Conservation (phyloP, 495 filamentous ascomycete genomes). For the Lasiosphaeria hispida region DNA sequence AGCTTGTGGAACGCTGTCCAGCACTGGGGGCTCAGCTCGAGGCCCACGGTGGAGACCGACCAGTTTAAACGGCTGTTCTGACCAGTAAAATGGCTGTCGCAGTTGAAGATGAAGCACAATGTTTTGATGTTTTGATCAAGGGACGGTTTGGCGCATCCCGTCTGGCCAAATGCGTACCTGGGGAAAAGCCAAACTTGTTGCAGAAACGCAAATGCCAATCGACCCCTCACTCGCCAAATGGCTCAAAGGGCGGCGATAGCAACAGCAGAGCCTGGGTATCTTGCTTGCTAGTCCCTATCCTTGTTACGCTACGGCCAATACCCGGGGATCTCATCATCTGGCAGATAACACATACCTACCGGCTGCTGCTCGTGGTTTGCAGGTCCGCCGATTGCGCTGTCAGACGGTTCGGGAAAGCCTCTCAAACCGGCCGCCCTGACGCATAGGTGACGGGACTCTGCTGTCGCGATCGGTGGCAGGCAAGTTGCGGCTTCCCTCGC, state of each 20-base stretch:
- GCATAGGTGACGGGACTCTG: conserved; percentile 8
- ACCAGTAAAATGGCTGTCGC: conserved; percentile 27
- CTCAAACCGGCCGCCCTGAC: background rate
- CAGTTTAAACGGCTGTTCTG: conserved; percentile 16
- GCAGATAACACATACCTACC: no score
- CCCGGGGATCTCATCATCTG: no score
- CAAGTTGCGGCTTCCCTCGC: conserved; percentile 18
- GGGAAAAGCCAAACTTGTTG: conserved; percentile 8
- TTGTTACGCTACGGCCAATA: no score
- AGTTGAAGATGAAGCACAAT: conserved; percentile 22
- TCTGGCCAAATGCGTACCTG: conserved; percentile 14
- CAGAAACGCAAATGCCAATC: conserved; percentile 4
- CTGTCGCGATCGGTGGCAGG: conserved; percentile 2
- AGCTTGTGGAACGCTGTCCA: no score
- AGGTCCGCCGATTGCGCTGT: background rate
- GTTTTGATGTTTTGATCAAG: conserved; percentile 33
- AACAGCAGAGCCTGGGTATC: background rate
- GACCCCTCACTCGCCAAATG: conserved; percentile 10
- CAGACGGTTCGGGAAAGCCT: background rate
- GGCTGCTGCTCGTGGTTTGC: no score
- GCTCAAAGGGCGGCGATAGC: background rate
- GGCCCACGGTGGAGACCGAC: conserved; percentile 2
- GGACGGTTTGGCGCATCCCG: conserved; percentile 13
- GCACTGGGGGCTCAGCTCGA: no score
- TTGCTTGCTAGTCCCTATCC: no score